Evolutionary conservation across 2,329 filamentous ascomycete species (phyloP), one percentile per base, ranked within the genome.

Genomic region (Lecanosticta acicola): DNA sequence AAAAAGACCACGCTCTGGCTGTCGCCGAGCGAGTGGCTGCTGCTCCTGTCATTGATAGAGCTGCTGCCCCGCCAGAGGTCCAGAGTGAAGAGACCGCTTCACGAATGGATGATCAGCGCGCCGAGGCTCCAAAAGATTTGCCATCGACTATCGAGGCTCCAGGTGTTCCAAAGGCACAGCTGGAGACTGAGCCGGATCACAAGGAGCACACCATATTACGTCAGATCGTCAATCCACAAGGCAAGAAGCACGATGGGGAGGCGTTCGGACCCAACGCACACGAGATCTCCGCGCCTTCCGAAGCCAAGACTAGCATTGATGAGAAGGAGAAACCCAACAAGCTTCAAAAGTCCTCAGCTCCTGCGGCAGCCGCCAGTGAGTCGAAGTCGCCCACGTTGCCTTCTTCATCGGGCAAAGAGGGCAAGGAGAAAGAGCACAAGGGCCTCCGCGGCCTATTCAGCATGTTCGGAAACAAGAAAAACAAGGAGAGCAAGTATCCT

Each of bases 381-480:
- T 29, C 24, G 24, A 29, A 29, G 24, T 29, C 24, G 24, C 24
- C 24, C 5, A 29, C 24, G 7, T 29, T 11, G 24, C 24, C 24
- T 5, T 29, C 24, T 5, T 29, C 39, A 14, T 36, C 39, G 19
- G 16, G 17, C 10, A 35, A 20, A 18, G 39, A 43, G 16, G 46
- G 40, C 37, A 26, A 41, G 13, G 53, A 51, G 24, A 52, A 57
- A 40, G 48, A 57, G 14, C 42, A 47, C 18, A 51, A 44, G 38
- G 58, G 60, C 37, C 36, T 63, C 34, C 54, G 56, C 9, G 60
- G 60, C 32, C 53, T 64, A 44, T 57, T 64, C 41, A 53, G 48
- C 41, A 60, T 59, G 43, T 45, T 64, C 37, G 46, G 55, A 21
- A 50, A 46, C 43, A 53, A 53, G 19, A 43, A 45, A 9, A 45